phyloP scores from a whole-genome alignment of 129 eudicot species.

The Centaurea solstitialis region DNA sequence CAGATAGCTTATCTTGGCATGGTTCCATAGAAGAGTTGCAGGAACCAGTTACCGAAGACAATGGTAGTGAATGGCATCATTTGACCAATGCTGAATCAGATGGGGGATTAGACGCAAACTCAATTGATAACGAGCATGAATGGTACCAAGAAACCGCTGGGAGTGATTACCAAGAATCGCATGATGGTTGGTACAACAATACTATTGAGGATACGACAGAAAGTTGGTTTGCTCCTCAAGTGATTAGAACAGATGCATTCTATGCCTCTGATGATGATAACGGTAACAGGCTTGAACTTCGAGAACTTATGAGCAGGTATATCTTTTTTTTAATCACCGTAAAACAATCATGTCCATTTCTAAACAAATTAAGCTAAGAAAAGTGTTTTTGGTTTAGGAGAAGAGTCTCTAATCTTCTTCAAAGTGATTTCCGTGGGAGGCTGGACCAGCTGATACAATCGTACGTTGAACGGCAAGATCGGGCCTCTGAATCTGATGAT shows the following conservation, averaged over 20 bases:
- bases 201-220: slow-evolving; percentile 36
- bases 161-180: slow-evolving; percentile 35
- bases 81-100: slow-evolving; percentile 11
- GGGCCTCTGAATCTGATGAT: slow-evolving; percentile 41
- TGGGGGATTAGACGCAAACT: slow-evolving; percentile 36
- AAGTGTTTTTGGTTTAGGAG: slow-evolving; percentile 51
- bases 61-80: slow-evolving; percentile 38
- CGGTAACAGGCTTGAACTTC: slow-evolving; percentile 51
- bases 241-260: slow-evolving; percentile 38
- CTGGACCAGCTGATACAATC: slow-evolving; percentile 76
- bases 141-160: slow-evolving; percentile 32
- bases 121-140: slow-evolving; percentile 37
- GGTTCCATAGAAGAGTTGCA: slow-evolving; percentile 38
- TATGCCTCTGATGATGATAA: slow-evolving; percentile 61
- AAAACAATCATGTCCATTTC: background rate
- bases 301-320: slow-evolving; percentile 80
- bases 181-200: slow-evolving; percentile 51
- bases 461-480: slow-evolving; percentile 61
- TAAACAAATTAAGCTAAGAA: background rate
- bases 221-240: slow-evolving; percentile 37
- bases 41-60: slow-evolving; percentile 40
- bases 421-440: slow-evolving; percentile 81
- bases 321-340: background rate
- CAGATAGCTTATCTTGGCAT: slow-evolving; percentile 30
- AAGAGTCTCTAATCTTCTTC: slow-evolving; percentile 90